These are phyloP conservation scores for Naganishia sp. DNA, from an alignment of 1,284 basidiomycete genomes.

Conservation along the genomic window DNA sequence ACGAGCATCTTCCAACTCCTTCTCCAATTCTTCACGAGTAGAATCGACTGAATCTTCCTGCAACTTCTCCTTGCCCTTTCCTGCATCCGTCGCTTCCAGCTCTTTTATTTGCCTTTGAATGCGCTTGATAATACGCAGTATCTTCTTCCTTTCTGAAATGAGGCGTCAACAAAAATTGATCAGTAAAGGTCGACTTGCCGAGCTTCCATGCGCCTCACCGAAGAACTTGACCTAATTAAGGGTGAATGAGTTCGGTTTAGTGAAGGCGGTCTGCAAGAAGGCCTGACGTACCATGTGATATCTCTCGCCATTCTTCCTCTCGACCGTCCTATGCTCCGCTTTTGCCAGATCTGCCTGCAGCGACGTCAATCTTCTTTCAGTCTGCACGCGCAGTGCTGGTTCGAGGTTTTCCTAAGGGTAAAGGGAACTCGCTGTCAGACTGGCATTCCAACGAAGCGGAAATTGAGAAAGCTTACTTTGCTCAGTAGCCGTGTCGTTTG, in stretches of 20 bases:
- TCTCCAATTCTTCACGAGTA: constrained; percentile 54
- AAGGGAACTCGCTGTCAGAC: not conserved
- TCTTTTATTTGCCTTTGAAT: constrained; percentile 59
- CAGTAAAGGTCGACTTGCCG: constrained; percentile 1
- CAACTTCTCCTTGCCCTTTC: constrained; percentile 30
- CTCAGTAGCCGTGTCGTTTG: constrained; percentile 76
- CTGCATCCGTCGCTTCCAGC: constrained; percentile 23
- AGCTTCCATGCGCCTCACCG: constrained; percentile 58
- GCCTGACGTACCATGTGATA: constrained; percentile 66
- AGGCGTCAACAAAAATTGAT: not conserved
- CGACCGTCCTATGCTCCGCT: constrained; percentile 64
- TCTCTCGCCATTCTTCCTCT: constrained; percentile 67
- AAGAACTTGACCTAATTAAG: constrained; percentile 71
- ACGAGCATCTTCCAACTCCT: constrained; percentile 63
- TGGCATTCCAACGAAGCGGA: constrained; percentile 1
- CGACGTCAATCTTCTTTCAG: constrained; percentile 71
- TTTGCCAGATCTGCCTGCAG: constrained; percentile 72
- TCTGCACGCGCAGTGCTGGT: constrained; percentile 72
- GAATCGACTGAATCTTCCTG: constrained; percentile 40
- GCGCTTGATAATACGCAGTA: constrained; percentile 69
- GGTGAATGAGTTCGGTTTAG: not conserved
- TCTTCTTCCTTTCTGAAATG: constrained; percentile 72
- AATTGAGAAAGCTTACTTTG: constrained; percentile 58
- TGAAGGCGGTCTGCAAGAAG: not conserved
- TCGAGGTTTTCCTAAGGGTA: constrained; percentile 66